Percentiles rank a stretch among this genome's conserved stretches.
phyloP scores from a whole-genome alignment of 371 early-diverging fungal species.

The Rhizomucor miehei region DNA sequence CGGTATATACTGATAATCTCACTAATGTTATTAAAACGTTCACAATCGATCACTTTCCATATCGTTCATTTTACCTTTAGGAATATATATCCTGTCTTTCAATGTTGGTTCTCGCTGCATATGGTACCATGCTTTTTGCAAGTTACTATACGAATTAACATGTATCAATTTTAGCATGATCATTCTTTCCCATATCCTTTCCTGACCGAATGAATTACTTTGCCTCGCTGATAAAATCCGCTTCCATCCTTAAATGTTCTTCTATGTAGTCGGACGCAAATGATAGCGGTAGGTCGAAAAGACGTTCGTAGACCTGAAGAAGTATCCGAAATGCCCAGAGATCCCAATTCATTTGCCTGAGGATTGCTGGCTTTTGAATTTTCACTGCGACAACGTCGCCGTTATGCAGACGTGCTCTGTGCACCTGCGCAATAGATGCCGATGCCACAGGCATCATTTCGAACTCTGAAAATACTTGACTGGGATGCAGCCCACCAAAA shows the following conservation, averaged over 20 bases:
- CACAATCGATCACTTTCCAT: neutral
- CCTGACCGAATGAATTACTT: conserved; percentile 19
- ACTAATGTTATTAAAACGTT: neutral
- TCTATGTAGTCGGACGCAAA: conserved; percentile 82
- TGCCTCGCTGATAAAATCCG: conserved; percentile 77
- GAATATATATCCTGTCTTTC: conserved; percentile 64
- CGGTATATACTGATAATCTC: conserved; percentile 57
- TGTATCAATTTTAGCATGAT: no score
- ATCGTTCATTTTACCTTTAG: conserved; percentile 35
- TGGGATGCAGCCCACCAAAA: conserved; percentile 52
- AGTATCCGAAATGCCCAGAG: conserved; percentile 65
- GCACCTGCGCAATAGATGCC: conserved; percentile 95
- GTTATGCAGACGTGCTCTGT: conserved; percentile 74
- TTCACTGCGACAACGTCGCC: conserved; percentile 86
- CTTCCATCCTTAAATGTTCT: conserved; percentile 78
- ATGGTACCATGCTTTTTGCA: conserved; percentile 57
- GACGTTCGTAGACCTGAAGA: conserved; percentile 59
- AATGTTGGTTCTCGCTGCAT: conserved; percentile 58
- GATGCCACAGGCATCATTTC: conserved; percentile 75
- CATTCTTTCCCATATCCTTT: neutral
- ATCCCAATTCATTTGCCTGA: conserved; percentile 83
- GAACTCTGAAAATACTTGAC: conserved; percentile 72
- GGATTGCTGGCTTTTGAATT: conserved; percentile 89
- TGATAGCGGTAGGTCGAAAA: conserved; percentile 83
- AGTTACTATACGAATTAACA: conserved; percentile 49